Conservation (phyloP, 2,329 filamentous ascomycete species). For the Monosporascus sp. region DNA sequence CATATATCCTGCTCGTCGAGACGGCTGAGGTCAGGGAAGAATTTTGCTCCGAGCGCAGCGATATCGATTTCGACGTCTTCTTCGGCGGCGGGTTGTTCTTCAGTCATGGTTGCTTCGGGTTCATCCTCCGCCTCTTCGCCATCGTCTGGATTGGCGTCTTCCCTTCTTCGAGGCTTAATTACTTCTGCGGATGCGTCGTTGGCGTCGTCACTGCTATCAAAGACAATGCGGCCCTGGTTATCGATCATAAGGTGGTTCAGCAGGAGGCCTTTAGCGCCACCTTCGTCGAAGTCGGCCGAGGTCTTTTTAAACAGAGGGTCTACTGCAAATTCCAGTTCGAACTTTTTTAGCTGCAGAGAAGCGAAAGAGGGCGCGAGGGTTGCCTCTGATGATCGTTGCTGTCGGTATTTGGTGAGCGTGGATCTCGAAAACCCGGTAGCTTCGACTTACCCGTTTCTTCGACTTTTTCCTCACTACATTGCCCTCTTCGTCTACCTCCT, state of each 20-base stretch:
- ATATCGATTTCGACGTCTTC: constrained; percentile 76
- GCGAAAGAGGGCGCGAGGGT: constrained; percentile 86
- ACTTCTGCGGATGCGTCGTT: constrained; percentile 43
- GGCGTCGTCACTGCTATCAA: constrained; percentile 92
- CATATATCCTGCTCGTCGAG: constrained; percentile 89
- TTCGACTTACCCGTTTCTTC: constrained; percentile 64
- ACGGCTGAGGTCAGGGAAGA: constrained; percentile 74
- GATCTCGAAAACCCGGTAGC: neutral
- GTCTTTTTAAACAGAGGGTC: constrained; percentile 99
- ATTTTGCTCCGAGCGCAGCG: constrained; percentile 65
- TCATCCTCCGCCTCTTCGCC: constrained; percentile 34
- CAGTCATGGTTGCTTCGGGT: constrained; percentile 29
- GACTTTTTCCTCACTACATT: constrained; percentile 53
- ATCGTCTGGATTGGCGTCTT: constrained; percentile 31
- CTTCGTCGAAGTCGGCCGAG: constrained; percentile 96
- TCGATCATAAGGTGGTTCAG: constrained; percentile 98
- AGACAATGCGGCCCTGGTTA: constrained; percentile 85
- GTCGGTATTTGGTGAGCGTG: constrained; percentile 25
- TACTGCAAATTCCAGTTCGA: constrained; percentile 93
- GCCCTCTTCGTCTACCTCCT: constrained; percentile 59
- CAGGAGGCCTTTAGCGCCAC: constrained; percentile 88
- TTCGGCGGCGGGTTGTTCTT: constrained; percentile 38
- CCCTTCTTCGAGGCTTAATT: constrained; percentile 33
- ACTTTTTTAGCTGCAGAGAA: constrained; percentile 89
- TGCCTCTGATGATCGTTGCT: constrained; percentile 79